Percentiles rank a stretch among this genome's conserved stretches.
phyloP scores from a whole-genome alignment of 768 basidiomycete species.

The Rhodosporidiobolus sp. region DNA sequence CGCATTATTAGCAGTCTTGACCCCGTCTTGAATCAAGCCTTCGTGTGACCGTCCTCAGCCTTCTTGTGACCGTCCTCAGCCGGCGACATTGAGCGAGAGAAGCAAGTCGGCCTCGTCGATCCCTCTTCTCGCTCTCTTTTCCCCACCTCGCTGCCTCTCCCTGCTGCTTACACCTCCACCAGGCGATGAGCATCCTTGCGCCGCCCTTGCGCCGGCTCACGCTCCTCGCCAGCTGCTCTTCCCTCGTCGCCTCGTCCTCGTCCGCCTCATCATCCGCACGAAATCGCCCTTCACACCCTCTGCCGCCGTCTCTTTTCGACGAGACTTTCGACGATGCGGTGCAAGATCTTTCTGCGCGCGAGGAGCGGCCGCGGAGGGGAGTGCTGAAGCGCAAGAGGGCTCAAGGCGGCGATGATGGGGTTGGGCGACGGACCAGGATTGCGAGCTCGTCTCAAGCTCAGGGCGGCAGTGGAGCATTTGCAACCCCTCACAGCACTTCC shows the following conservation, averaged over 20 bases:
- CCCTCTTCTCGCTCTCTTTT: too few relatives aligned
- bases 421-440: background rate
- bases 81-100: too few relatives aligned
- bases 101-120: too few relatives aligned
- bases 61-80: too few relatives aligned
- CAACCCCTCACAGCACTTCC: too few relatives aligned
- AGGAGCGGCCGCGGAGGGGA: background rate
- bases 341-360: background rate
- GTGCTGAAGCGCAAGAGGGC: background rate
- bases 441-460: background rate
- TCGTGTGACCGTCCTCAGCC: too few relatives aligned
- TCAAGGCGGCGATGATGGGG: background rate
- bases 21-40: too few relatives aligned
- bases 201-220: background rate
- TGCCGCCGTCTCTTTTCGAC: background rate
- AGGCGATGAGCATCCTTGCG: background rate
- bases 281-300: background rate
- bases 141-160: too few relatives aligned
- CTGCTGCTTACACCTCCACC: too few relatives aligned
- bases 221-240: background rate
- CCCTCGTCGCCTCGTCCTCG: background rate
- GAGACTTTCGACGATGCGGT: too few relatives aligned
- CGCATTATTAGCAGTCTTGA: too few relatives aligned
- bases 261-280: background rate
- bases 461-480: too few relatives aligned